Percentiles rank a stretch among this genome's conserved stretches.
phyloP scores from a whole-genome alignment of 2,329 filamentous ascomycete genomes.

The Alternaria infectoria region DNA sequence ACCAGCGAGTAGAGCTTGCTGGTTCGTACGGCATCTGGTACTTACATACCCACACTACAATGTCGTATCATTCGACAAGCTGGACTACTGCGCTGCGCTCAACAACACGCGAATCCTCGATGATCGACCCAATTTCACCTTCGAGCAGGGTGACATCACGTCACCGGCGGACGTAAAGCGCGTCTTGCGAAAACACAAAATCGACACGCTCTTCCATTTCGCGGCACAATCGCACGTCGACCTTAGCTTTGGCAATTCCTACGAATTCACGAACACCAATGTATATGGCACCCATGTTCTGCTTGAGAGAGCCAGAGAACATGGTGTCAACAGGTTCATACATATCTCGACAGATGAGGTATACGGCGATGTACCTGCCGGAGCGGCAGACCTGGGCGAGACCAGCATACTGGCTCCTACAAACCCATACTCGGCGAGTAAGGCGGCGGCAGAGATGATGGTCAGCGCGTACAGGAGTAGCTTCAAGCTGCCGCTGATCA shows the following conservation, averaged over 20 bases:
- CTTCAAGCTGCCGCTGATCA: constrained; percentile 80
- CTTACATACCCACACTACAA: constrained; percentile 79
- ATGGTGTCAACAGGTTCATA: constrained; percentile 74
- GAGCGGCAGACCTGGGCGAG: constrained; percentile 74
- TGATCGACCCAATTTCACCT: constrained; percentile 73
- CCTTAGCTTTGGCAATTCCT: constrained; percentile 81
- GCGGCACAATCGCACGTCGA: constrained; percentile 87
- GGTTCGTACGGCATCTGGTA: constrained; percentile 79
- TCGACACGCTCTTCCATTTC: constrained; percentile 84
- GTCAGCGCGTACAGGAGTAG: constrained; percentile 87
- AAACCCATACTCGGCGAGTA: constrained; percentile 82
- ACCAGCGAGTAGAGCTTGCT: constrained; percentile 68
- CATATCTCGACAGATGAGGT: constrained; percentile 87
- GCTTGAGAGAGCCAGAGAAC: constrained; percentile 76
- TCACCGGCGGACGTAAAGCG: constrained; percentile 72
- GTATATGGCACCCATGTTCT: constrained; percentile 85
- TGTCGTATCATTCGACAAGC: constrained; percentile 82
- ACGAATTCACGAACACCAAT: constrained; percentile 80
- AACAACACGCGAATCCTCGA: constrained; percentile 78
- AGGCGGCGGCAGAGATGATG: constrained; percentile 83
- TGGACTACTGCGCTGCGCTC: constrained; percentile 81
- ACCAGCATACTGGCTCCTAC: constrained; percentile 77
- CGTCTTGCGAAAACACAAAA: constrained; percentile 72
- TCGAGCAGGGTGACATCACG: constrained; percentile 81
- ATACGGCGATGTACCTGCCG: constrained; percentile 78